Percentiles rank a stretch among this genome's conserved stretches.
These are phyloP conservation scores for Pseudognaphalium luteoalbum DNA, from an alignment of 129 eudicot genomes.

Conservation along the genomic window DNA sequence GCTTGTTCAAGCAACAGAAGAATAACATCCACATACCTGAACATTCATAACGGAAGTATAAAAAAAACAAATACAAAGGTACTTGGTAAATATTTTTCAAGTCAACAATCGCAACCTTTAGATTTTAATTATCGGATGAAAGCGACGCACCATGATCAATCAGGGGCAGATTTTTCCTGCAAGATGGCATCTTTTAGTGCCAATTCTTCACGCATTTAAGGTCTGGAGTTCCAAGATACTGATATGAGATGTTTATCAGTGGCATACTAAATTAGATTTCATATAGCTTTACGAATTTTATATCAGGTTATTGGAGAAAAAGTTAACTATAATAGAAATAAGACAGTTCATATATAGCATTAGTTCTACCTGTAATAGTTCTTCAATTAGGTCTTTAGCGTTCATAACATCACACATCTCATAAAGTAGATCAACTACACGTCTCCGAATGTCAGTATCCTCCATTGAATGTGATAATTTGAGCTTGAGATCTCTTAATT, in stretches of 20 bases:
- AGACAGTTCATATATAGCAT: too few species aligned
- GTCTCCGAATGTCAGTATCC: too few species aligned
- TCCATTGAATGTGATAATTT: too few species aligned
- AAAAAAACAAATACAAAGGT: neutral
- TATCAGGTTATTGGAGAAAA: too few species aligned
- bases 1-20: conserved; percentile 62
- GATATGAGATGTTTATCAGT: neutral
- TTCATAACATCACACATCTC: too few species aligned
- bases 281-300: too few species aligned
- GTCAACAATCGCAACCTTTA: neutral
- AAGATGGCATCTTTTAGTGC: conserved; percentile 91
- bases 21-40: conserved; percentile 94
- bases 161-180: conserved; percentile 93
- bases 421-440: too few species aligned
- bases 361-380: too few species aligned
- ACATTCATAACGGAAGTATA: neutral
- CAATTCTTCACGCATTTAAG: conserved; percentile 92
- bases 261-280: too few species aligned
- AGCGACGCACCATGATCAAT: conserved; percentile 70
- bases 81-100: neutral
- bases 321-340: too few species aligned
- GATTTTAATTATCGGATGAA: conserved; percentile 11
- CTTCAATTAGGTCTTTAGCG: too few species aligned
- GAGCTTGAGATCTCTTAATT: too few species aligned
- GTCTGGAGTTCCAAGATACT: conserved; percentile 87